Conservation (phyloP, 768 basidiomycete genomes). For the Fomitopsis pulvina region DNA sequence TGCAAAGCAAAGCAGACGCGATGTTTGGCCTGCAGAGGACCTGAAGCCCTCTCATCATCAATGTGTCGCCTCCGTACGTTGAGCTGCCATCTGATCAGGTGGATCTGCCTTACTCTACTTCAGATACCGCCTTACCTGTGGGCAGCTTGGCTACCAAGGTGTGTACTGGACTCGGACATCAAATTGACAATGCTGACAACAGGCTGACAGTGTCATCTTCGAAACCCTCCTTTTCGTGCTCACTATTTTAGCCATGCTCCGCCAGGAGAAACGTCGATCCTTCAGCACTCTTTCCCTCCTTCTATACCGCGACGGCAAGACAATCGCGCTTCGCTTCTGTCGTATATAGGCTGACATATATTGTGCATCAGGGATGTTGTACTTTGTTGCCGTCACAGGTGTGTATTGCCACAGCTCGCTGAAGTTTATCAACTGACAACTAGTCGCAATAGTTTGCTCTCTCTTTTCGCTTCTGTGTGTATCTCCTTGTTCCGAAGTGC, state of each 20-base stretch:
- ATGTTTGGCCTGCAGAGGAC: constrained; percentile 9
- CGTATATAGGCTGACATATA: not conserved
- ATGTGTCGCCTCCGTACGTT: constrained; percentile 20
- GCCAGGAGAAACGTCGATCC: constrained; percentile 15
- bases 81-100: not conserved
- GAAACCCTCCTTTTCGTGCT: constrained; percentile 23
- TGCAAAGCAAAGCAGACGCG: too few species aligned
- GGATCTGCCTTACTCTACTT: not conserved
- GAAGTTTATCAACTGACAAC: not conserved
- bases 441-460: constrained; percentile 14
- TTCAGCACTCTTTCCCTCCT: constrained; percentile 19
- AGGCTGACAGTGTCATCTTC: constrained; percentile 16
- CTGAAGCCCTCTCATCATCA: constrained; percentile 18
- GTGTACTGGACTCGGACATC: not conserved
- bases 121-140: constrained; percentile 22
- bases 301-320: constrained; percentile 22
- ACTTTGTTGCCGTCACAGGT: constrained; percentile 22
- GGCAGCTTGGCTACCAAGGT: constrained; percentile 24
- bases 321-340: not conserved
- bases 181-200: not conserved
- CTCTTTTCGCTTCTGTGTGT: constrained; percentile 20
- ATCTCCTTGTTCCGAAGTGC: not conserved
- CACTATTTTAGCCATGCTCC: constrained; percentile 18
- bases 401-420: not conserved
- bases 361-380: constrained; percentile 17